Conservation (phyloP, 208 protist species). For the Crithidia sp. region DNA sequence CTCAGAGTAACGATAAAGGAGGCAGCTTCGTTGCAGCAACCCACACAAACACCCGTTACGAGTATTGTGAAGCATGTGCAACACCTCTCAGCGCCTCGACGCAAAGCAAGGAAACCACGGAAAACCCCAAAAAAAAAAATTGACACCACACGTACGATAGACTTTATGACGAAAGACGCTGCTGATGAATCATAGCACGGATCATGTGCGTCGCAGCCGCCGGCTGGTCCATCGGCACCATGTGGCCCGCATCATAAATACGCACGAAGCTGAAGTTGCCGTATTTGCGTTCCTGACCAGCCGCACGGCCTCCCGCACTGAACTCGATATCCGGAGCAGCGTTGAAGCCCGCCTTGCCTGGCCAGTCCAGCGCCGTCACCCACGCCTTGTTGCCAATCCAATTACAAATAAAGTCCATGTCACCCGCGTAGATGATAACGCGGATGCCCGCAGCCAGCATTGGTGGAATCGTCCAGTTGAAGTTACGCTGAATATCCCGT, state of each 20-base stretch:
- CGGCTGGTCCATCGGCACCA: constrained; percentile 90
- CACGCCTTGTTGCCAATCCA: constrained; percentile 90
- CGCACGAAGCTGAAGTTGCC: constrained; percentile 77
- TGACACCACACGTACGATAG: too few species aligned
- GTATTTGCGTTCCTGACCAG: constrained; percentile 36
- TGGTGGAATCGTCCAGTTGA: constrained; percentile 58
- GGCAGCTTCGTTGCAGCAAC: too few species aligned
- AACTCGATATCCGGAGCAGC: constrained; percentile 36
- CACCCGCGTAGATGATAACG: constrained; percentile 92
- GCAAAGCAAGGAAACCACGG: too few species aligned
- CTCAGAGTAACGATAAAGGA: too few species aligned
- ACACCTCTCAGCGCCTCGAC: too few species aligned
- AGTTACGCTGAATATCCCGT: constrained; percentile 70
- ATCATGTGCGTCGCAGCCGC: constrained; percentile 53
- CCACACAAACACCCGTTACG: too few species aligned
- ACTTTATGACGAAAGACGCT: constrained; percentile 5
- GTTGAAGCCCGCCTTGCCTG: constrained; percentile 58
- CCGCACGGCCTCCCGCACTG: constrained; percentile 22
- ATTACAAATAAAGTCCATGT: constrained; percentile 93
- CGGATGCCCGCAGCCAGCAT: constrained; percentile 66
- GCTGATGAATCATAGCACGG: constrained; percentile 41
- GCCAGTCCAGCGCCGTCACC: constrained; percentile 75
- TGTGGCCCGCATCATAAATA: constrained; percentile 83
- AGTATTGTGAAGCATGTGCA: too few species aligned
- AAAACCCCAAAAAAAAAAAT: too few species aligned